Evolutionary conservation across 164 flowering plant genomes (phyloP), one percentile per base, ranked within the genome.

Genomic region (Vitis riparia): DNA sequence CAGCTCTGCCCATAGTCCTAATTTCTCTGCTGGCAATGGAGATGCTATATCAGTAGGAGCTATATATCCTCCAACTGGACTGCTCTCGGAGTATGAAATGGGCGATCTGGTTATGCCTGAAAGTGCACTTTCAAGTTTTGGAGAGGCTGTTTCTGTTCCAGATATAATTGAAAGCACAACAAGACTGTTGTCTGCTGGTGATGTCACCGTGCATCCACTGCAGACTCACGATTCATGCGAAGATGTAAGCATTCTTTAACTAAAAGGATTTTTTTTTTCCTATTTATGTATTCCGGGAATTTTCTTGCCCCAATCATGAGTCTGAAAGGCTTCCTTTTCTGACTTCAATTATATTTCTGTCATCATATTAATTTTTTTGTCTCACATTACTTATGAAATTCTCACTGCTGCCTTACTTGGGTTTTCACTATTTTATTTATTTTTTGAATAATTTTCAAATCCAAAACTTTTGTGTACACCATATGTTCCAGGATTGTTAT

Each of bases 131-230:
- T 89, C 97, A 49, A 85, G 88, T 74, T 82, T 77, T 73, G 90
- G 77, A 63, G 89, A 87, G 56, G 83, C 77, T 17, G 70, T 85
- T 70, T 74, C 77, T 67, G 78, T 88, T 72, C 91, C 93, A 49
- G 97, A 89, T 77, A 80, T 89, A 61, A 84, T 89, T 72, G 97
- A 93, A 69, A 93, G 89, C 84, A 88, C 92, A 1, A 84, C 83
- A 50, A 89, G 87, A 50, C 66, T 86, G 15, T 75, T 87, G 59
- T 82, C 97, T 69, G 83, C 87, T 65, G 81, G 80, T 48, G 90
- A 89, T 68, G 85, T 79, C 48, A 74, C 90, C 56, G 68, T 81
- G 67, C 88, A 83, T 72, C 85, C 81, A 59, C 78, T 86, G 61
- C 87, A 82, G n/a, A 73, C 76, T 55, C 89, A 84, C 64, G 92